A percentile compares a stretch with the other conserved stretches of the same genome.
These are phyloP conservation scores for Kondoa subrosea DNA, from an alignment of 768 basidiomycete species.

Conservation along the genomic window DNA sequence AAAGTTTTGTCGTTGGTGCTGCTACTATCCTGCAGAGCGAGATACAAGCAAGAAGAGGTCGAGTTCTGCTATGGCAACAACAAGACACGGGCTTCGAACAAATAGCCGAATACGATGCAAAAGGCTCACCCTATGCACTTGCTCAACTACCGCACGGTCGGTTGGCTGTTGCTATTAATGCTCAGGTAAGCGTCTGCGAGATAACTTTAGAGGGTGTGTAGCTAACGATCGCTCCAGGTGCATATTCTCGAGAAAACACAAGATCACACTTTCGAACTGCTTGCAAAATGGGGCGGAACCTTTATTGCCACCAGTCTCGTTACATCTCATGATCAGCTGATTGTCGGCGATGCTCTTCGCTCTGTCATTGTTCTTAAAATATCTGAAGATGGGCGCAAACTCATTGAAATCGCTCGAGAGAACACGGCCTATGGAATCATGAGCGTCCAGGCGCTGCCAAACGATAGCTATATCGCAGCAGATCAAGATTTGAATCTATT, in stretches of 20 bases:
- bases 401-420: conserved; percentile 51
- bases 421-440: conserved; percentile 42
- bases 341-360: conserved; percentile 64
- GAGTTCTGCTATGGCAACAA: conserved; percentile 13
- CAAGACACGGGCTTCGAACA: conserved; percentile 20
- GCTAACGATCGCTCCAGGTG: conserved; percentile 2
- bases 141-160: conserved; percentile 36
- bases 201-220: background rate
- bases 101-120: conserved; percentile 32
- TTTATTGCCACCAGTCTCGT: conserved; percentile 58
- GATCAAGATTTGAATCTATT: conserved; percentile 43
- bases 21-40: conserved; percentile 21
- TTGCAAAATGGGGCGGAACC: conserved; percentile 60
- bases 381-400: conserved; percentile 30
- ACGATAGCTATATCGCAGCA: conserved; percentile 48
- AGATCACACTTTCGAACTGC: background rate
- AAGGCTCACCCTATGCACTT: conserved; percentile 57
- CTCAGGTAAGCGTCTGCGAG: conserved; percentile 42
- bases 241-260: background rate
- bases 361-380: conserved; percentile 57
- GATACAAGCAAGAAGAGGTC: conserved; percentile 22
- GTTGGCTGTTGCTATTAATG: conserved; percentile 56
- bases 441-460: conserved; percentile 34
- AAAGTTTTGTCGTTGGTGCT: conserved; percentile 36
- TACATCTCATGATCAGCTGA: conserved; percentile 35